Base-by-base conservation (phyloP, 768 basidiomycete species). In the Heimioporus sp. region DNA sequence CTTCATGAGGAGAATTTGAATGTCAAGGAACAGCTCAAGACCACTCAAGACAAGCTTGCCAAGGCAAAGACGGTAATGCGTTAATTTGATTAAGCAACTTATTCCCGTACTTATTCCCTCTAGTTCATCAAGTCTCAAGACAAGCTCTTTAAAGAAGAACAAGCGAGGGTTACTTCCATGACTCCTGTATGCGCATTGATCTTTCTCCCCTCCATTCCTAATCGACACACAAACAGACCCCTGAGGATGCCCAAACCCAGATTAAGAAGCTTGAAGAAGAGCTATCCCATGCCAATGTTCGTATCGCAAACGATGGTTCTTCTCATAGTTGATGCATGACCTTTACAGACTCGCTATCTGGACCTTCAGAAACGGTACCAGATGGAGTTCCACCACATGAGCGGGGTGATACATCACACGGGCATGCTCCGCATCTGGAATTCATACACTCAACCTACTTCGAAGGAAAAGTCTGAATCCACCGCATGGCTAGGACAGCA, bases 41-140 rank as follows among this genome's bases (percentile, higher is more conserved):
- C 81, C 2, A 66, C 77, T 0, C 80, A 83, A 51, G 89, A 91
- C 55, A 92, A 93, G 66, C 75, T 98, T 39, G 65, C 73, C 54
- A 93, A 92, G 66, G 92, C 92, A 5, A 86, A 84, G 60, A 76
- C 79, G 62, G 90, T 90, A 65, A 51, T 75, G 53, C 8, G 11
- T 48, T 21, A 11, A 34, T 49, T 34, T 19, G 10, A 2, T 35
- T 17, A 10, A 13, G 37, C 40, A 16, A 52, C 44, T 5, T 35
- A 20, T 44, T n/a, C 20, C 34, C 15, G 37, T 53, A 36, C 31
- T 55, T 28, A 55, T 15, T 35, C 20, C n/a, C 20, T 51, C 15
- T 61, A 95, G 90, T 94, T 96, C 69, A 92, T 98, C 74, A 92
- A 92, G 66, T 79, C 85, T 31, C 94, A 96, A 67, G 93, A 97